Conservation (phyloP, 1,139 yeast species). For the Yamadazyma oceani region DNA sequence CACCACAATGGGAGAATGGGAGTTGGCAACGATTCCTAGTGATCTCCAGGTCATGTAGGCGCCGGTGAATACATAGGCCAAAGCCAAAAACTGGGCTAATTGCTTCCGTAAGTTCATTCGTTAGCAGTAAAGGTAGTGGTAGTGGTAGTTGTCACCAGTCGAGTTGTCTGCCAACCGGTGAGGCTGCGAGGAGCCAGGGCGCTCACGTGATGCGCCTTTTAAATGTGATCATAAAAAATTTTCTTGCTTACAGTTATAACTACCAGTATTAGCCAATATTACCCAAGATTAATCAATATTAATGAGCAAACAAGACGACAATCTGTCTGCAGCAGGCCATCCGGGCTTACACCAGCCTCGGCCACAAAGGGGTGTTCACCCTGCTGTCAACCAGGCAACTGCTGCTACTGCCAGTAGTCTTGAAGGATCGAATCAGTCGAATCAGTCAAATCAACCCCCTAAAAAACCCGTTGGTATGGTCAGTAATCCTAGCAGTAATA, state of each 20-base stretch:
- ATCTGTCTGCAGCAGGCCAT: background rate
- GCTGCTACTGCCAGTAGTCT: constrained; percentile 4
- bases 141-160: no score
- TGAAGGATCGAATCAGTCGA: background rate
- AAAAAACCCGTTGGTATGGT: no score
- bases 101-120: constrained; percentile 49
- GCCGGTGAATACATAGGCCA: constrained; percentile 78
- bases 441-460: background rate
- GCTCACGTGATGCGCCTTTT: background rate
- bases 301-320: no score
- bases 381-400: background rate
- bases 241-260: no score
- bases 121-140: background rate
- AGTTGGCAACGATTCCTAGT: constrained; percentile 71
- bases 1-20: constrained; percentile 93
- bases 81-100: constrained; percentile 57
- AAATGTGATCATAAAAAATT: background rate
- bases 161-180: no score
- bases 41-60: constrained; percentile 94
- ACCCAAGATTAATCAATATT: background rate
- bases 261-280: background rate
- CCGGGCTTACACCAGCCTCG: constrained; percentile 16
- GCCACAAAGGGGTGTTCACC: constrained; percentile 9
- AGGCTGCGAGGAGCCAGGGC: no score
- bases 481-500: background rate